phyloP scores from a whole-genome alignment of 2,329 filamentous ascomycete genomes.

The Leptographium flavum region DNA sequence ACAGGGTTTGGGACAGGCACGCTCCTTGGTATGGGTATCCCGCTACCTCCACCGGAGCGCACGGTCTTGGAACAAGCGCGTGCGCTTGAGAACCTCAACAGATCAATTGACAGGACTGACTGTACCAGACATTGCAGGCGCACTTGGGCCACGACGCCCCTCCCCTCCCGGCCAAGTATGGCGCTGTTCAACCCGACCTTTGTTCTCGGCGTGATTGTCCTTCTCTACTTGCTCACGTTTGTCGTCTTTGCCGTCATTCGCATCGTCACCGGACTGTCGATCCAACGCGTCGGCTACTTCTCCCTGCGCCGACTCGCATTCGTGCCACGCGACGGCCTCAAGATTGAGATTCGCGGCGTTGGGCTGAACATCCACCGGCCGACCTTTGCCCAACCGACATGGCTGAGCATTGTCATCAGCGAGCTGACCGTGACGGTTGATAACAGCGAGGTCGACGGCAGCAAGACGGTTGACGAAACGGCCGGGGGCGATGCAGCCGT shows the following conservation, averaged over 20 bases:
- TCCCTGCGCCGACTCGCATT: conserved; percentile 85
- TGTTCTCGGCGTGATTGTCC: conserved; percentile 68
- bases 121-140: neutral
- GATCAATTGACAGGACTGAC: neutral
- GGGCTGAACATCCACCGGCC: conserved; percentile 82
- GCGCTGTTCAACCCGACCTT: conserved; percentile 64
- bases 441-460: conserved; percentile 46
- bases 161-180: conserved; percentile 30
- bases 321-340: conserved; percentile 74
- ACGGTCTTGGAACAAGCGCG: neutral
- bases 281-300: conserved; percentile 87
- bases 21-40: neutral
- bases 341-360: conserved; percentile 77
- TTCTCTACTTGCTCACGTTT: conserved; percentile 83
- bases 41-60: no score
- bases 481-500: conserved; percentile 9
- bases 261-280: conserved; percentile 85
- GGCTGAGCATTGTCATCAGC: conserved; percentile 78
- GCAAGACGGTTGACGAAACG: conserved; percentile 22
- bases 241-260: conserved; percentile 86
- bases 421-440: conserved; percentile 79
- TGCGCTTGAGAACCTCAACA: neutral
- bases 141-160: neutral
- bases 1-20: conserved; percentile 7
- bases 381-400: conserved; percentile 93